phyloP scores from a whole-genome alignment of 331 rosid species.

The Rosa hybrid region DNA sequence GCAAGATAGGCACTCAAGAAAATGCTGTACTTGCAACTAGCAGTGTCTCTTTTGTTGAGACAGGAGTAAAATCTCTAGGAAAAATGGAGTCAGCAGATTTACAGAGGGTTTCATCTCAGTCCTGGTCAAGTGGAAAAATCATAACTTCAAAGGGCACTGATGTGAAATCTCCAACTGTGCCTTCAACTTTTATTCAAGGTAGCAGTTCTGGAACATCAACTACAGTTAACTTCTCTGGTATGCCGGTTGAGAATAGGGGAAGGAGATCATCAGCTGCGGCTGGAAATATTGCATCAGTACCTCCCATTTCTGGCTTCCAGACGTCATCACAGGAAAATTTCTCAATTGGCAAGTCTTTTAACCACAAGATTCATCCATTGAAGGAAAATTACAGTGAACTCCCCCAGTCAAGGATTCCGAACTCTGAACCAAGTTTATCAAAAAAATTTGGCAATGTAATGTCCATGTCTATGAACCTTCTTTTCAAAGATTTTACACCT shows the following conservation, averaged over 20 bases:
- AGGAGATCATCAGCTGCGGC: slow-evolving; percentile 36
- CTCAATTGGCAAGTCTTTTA: slow-evolving; percentile 38
- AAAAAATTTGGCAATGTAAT: slow-evolving; percentile 82
- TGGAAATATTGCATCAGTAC: slow-evolving; percentile 50
- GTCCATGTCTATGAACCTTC: slow-evolving; percentile 22
- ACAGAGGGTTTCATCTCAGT: slow-evolving; percentile 41
- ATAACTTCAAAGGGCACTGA: slow-evolving; percentile 27
- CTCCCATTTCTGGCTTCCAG: slow-evolving; percentile 40
- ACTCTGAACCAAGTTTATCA: slow-evolving; percentile 52
- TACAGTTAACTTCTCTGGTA: slow-evolving; percentile 31
- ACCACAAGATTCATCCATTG: slow-evolving; percentile 43
- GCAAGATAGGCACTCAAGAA: slow-evolving; percentile 33
- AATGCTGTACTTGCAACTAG: slow-evolving; percentile 32
- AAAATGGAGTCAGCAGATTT: slow-evolving; percentile 35
- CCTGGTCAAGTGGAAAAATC: slow-evolving; percentile 32
- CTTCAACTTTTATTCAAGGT: slow-evolving; percentile 37
- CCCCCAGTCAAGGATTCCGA: slow-evolving; percentile 45
- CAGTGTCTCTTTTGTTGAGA: slow-evolving; percentile 34
- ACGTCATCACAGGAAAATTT: slow-evolving; percentile 38
- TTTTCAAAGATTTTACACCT: not conserved
- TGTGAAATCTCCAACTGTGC: slow-evolving; percentile 31
- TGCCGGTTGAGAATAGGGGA: slow-evolving; percentile 46
- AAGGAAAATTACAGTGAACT: slow-evolving; percentile 46
- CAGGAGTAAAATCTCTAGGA: slow-evolving; percentile 23
- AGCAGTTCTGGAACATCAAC: slow-evolving; percentile 33